phyloP scores from a whole-genome alignment of 192 early-diverging fungal genomes.

The Backusella circina region DNA sequence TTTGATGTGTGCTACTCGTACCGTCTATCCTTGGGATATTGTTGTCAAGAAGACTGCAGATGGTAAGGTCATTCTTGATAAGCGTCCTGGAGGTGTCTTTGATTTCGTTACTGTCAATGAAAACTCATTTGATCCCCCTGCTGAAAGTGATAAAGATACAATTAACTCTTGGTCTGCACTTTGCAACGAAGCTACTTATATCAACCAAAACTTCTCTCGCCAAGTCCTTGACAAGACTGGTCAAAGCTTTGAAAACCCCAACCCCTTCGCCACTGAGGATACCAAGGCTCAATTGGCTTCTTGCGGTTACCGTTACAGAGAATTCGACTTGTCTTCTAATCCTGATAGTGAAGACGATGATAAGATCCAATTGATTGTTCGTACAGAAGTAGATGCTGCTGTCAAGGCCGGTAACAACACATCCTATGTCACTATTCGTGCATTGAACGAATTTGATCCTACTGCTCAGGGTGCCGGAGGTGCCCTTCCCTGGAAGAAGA shows the following conservation, averaged over 20 bases:
- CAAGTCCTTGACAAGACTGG: slow-evolving; percentile 64
- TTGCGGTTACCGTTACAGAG: slow-evolving; percentile 85
- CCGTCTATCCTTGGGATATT: slow-evolving; percentile 95
- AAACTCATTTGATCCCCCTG: slow-evolving; percentile 88
- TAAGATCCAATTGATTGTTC: slow-evolving; percentile 68
- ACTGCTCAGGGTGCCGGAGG: slow-evolving; percentile 79
- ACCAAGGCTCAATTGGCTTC: slow-evolving; percentile 52
- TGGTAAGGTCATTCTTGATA: slow-evolving; percentile 88
- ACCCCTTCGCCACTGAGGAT: slow-evolving; percentile 67
- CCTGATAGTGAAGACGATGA: slow-evolving; percentile 49
- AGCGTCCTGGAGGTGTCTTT: slow-evolving; percentile 77
- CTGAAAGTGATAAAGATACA: slow-evolving; percentile 87
- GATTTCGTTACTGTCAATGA: slow-evolving; percentile 94
- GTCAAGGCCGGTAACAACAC: slow-evolving; percentile 51
- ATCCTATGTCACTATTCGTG: slow-evolving; percentile 64
- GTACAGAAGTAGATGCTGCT: slow-evolving; percentile 87
- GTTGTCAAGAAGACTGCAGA: slow-evolving; percentile 81
- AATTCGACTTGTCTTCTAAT: slow-evolving; percentile 67
- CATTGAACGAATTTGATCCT: slow-evolving; percentile 93
- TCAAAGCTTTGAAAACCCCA: slow-evolving; percentile 59
- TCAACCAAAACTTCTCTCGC: slow-evolving; percentile 80
- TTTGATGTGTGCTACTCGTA: slow-evolving; percentile 89
- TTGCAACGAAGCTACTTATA: slow-evolving; percentile 82
- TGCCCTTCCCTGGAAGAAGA: slow-evolving; percentile 91
- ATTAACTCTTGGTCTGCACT: slow-evolving; percentile 87